Conservation (phyloP, 192 early-diverging fungal species). For the Backusella tuberculispora region DNA sequence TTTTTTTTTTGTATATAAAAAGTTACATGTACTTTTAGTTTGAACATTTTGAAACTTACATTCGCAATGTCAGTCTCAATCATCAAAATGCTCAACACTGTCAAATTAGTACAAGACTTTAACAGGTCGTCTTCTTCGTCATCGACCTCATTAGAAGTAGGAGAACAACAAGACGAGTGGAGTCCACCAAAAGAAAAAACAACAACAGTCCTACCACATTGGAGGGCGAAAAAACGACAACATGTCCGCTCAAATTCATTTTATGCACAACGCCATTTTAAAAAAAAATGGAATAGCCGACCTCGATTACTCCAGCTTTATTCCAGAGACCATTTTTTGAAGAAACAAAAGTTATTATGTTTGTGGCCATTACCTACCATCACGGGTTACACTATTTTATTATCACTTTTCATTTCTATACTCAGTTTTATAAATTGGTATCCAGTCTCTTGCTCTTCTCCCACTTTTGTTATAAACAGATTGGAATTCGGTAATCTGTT, state of each 20-base stretch:
- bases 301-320: slow-evolving; percentile 16
- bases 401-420: slow-evolving; percentile 34
- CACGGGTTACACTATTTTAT: slow-evolving; percentile 31
- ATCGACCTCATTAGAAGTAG: background rate
- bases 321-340: background rate
- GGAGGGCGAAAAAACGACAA: slow-evolving; percentile 1
- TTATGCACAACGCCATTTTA: slow-evolving; percentile 17
- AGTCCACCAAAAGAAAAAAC: background rate
- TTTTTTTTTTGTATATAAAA: background rate
- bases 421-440: slow-evolving; percentile 20
- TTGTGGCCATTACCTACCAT: slow-evolving; percentile 41
- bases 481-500: slow-evolving; percentile 42
- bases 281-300: slow-evolving; percentile 11
- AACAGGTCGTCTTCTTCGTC: slow-evolving; percentile 20
- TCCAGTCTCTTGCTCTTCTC: slow-evolving; percentile 32
- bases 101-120: slow-evolving; percentile 43
- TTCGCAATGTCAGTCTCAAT: slow-evolving; percentile 19
- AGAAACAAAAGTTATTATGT: slow-evolving; percentile 35
- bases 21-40: background rate
- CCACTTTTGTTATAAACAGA: slow-evolving; percentile 27
- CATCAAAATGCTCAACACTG: slow-evolving; percentile 34
- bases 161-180: background rate
- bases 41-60: background rate
- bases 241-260: slow-evolving; percentile 19
- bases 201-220: background rate